Evolutionary conservation across 2,329 filamentous ascomycete species (phyloP).

Genomic region (Alternaria postmessia): DNA sequence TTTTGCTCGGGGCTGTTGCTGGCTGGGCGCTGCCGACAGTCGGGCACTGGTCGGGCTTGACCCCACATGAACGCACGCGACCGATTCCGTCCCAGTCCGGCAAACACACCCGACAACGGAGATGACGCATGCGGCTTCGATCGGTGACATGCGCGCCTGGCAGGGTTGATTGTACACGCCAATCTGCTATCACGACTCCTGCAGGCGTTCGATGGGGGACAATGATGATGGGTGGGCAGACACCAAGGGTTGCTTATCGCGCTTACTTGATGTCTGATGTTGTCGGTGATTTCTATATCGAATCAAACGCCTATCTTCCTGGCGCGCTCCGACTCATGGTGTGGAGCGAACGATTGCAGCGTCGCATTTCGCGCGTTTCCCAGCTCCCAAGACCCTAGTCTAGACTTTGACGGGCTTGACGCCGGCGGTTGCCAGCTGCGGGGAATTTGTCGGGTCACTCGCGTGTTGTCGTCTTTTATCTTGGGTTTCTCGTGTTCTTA

Average conservation of each 20-base stretch:
- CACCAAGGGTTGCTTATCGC: neutral
- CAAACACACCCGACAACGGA: constrained; percentile 10
- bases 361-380: constrained; percentile 4
- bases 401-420: constrained; percentile 12
- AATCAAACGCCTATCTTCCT: neutral
- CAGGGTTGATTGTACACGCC: neutral
- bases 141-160: constrained; percentile 9
- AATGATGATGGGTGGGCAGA: neutral
- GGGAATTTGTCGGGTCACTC: neutral
- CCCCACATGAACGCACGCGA: neutral
- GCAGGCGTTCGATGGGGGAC: neutral
- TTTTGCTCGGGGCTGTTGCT: constrained; percentile 6
- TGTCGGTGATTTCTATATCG: neutral
- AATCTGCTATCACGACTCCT: neutral
- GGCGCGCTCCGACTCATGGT: constrained; percentile 1
- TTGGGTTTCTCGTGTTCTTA: constrained; percentile 1
- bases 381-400: neutral
- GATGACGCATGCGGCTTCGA: constrained; percentile 12
- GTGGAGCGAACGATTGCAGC: constrained; percentile 17
- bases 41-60: neutral
- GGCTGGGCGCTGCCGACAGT: neutral
- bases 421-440: constrained; percentile 6
- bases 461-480: constrained; percentile 1
- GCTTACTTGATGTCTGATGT: neutral
- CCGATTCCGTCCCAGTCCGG: neutral